A percentile compares a stretch with the other conserved stretches of the same genome.
Evolutionary conservation across 768 basidiomycete genomes (phyloP).

Genomic region (Pisolithus sp.): DNA sequence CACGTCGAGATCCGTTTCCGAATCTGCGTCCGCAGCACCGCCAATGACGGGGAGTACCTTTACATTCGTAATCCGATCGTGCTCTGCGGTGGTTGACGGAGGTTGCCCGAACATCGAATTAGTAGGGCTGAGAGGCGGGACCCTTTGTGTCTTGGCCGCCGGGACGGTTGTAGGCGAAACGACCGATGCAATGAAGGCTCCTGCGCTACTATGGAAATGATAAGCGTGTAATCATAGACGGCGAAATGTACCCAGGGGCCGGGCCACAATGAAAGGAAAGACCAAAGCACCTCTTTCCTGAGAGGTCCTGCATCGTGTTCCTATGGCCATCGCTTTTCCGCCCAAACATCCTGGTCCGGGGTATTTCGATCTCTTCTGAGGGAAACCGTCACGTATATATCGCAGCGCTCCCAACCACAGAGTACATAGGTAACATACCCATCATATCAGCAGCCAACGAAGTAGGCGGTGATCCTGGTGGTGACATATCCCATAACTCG

Average conservation of each 20-base stretch:
- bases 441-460: constrained; percentile 41
- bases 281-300: neutral
- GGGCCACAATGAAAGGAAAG: constrained; percentile 11
- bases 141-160: constrained; percentile 2
- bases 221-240: constrained; percentile 21
- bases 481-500: constrained; percentile 46
- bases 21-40: neutral
- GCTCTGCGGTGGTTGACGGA: constrained; percentile 8
- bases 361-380: constrained; percentile 48
- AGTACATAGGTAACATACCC: constrained; percentile 30
- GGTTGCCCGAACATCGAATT: constrained; percentile 21
- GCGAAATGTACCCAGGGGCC: constrained; percentile 8
- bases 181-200: constrained; percentile 30
- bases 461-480: constrained; percentile 35
- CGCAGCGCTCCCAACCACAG: neutral
- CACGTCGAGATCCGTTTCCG: constrained; percentile 22
- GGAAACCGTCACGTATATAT: neutral
- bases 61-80: neutral
- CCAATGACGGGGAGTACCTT: neutral
- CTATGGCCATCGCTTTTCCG: constrained; percentile 13
- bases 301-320: neutral
- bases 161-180: constrained; percentile 24
- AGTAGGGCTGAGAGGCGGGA: constrained; percentile 10
- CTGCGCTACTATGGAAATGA: constrained; percentile 17
- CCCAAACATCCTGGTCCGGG: constrained; percentile 45